Conservation (phyloP, 805 yeast genomes). For the Isabelozyma pseudorhagii region DNA sequence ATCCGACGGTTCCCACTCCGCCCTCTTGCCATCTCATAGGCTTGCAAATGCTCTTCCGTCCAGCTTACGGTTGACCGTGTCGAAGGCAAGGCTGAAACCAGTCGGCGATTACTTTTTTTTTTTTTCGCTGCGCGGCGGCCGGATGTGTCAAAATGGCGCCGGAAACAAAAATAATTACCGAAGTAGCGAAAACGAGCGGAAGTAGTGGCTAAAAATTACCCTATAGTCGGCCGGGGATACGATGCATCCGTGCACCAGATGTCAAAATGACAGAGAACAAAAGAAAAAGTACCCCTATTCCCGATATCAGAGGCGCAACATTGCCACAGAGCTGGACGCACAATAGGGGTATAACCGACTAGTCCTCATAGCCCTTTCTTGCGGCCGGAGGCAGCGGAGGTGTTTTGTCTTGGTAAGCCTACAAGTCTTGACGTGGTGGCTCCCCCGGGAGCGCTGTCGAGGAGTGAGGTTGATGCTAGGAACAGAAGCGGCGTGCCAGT, state of each 20-base stretch:
- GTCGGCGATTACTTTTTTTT: too few relatives aligned
- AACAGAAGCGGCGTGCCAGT: too few relatives aligned
- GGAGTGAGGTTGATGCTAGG: too few relatives aligned
- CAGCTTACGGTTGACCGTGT: too few relatives aligned
- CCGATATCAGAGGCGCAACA: slow-evolving; percentile 3
- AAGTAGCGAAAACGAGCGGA: background rate
- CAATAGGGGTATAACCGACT: background rate
- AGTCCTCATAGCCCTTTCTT: background rate
- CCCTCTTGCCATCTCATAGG: too few relatives aligned
- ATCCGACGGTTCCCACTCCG: too few relatives aligned
- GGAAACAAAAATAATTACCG: background rate
- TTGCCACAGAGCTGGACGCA: background rate
- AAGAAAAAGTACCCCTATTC: slow-evolving; percentile 8
- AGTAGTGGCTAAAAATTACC: background rate
- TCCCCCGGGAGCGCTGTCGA: too few relatives aligned
- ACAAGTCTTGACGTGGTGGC: background rate
- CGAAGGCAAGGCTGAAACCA: too few relatives aligned
- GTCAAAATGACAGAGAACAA: background rate
- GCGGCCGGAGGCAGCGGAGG: too few relatives aligned
- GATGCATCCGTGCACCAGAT: background rate
- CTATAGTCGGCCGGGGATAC: background rate
- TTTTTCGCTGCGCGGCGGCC: background rate
- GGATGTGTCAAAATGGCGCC: background rate
- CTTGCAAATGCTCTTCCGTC: too few relatives aligned
- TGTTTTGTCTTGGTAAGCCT: background rate